These are phyloP conservation scores for Nakazawaea holstii DNA, from an alignment of 805 yeast genomes.

Conservation along the genomic window DNA sequence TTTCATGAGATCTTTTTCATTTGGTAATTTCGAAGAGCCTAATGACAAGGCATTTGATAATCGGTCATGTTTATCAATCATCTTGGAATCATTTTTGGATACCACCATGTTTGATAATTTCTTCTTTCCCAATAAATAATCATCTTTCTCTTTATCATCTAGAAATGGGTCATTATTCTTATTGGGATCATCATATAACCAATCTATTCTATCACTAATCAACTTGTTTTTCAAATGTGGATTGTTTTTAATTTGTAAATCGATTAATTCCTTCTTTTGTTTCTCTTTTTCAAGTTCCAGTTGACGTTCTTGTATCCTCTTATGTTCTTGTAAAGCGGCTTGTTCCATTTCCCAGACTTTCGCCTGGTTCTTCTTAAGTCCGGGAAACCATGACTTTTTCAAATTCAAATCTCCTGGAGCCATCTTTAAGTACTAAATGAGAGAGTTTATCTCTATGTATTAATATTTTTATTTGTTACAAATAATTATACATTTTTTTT, in stretches of 20 bases:
- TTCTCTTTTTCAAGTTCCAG: conserved; percentile 59
- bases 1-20: conserved; percentile 16
- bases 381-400: conserved; percentile 97
- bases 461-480: neutral
- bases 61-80: conserved; percentile 14
- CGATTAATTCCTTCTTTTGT: conserved; percentile 51
- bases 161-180: conserved; percentile 16
- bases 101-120: conserved; percentile 32
- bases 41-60: conserved; percentile 24
- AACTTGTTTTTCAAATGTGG: conserved; percentile 24
- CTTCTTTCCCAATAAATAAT: conserved; percentile 47
- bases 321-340: conserved; percentile 65
- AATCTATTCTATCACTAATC: conserved; percentile 49
- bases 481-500: neutral
- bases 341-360: conserved; percentile 83
- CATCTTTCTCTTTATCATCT: conserved; percentile 41
- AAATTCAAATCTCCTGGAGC: conserved; percentile 79
- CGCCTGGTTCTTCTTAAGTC: conserved; percentile 73
- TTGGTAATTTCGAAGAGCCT: conserved; percentile 12
- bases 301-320: conserved; percentile 55
- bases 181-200: conserved; percentile 77
- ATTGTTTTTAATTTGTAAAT: conserved; percentile 37
- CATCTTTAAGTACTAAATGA: conserved; percentile 20
- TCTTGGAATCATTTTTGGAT: neutral
- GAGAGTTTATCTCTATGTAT: neutral